These are phyloP conservation scores for Colletotrichum sp. DNA, from an alignment of 2,329 filamentous ascomycete species.

Conservation along the genomic window DNA sequence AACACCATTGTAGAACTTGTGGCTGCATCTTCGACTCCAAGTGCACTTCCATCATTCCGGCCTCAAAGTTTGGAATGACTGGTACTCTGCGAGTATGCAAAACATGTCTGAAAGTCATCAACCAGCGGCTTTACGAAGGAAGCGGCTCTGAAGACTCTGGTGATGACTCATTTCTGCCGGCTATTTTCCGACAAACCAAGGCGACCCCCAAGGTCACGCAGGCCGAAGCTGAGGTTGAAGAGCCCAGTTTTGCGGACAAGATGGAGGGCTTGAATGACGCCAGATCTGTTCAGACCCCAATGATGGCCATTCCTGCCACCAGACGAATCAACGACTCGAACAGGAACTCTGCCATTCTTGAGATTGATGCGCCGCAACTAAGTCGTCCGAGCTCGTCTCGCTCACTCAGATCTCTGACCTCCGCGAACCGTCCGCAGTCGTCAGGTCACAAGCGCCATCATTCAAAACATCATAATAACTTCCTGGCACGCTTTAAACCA, in stretches of 20 bases:
- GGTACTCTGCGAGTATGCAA: slow-evolving; percentile 90
- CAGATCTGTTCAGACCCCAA: slow-evolving; percentile 66
- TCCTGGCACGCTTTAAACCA: slow-evolving; percentile 76
- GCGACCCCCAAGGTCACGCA: slow-evolving; percentile 37
- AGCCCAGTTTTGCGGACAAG: slow-evolving; percentile 43
- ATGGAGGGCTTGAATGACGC: slow-evolving; percentile 50
- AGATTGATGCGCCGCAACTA: slow-evolving; percentile 84
- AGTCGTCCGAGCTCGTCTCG: slow-evolving; percentile 93
- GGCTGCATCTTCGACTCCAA: slow-evolving; percentile 99
- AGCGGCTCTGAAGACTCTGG: slow-evolving; percentile 87
- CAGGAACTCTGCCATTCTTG: slow-evolving; percentile 84
- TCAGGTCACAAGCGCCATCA: slow-evolving; percentile 83
- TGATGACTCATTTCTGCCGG: slow-evolving; percentile 73
- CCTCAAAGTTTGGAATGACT: slow-evolving; percentile 84
- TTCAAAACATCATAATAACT: slow-evolving; percentile 75
- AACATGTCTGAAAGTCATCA: slow-evolving; percentile 89
- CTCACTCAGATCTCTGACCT: slow-evolving; percentile 78
- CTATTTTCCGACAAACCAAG: slow-evolving; percentile 63
- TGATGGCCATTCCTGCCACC: slow-evolving; percentile 74
- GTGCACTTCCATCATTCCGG: slow-evolving; percentile 90
- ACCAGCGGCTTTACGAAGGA: slow-evolving; percentile 80
- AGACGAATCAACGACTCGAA: slow-evolving; percentile 76
- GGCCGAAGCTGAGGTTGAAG: slow-evolving; percentile 44
- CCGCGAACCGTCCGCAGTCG: slow-evolving; percentile 71
- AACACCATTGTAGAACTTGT: slow-evolving; percentile 94